A percentile compares a stretch with the other conserved stretches of the same genome.
Conservation (phyloP, 208 protist genomes). For the Kentomonas sorsogonicus region DNA sequence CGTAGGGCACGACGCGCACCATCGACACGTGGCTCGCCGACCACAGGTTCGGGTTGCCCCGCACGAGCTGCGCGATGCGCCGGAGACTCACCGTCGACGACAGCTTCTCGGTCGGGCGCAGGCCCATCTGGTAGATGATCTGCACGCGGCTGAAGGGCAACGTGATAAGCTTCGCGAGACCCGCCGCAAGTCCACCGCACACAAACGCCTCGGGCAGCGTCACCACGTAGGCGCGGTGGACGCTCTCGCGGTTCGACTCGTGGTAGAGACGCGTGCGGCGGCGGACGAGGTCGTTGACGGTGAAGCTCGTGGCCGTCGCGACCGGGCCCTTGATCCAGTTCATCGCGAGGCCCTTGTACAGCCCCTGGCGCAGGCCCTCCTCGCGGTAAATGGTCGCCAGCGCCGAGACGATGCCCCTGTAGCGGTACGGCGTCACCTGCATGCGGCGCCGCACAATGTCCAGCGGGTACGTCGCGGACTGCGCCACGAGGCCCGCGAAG, state of each 20-base stretch:
- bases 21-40: constrained; percentile 88
- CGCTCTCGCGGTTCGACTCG: constrained; percentile 36
- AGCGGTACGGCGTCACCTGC: constrained; percentile 82
- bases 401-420: constrained; percentile 59
- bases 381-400: constrained; percentile 61
- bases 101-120: constrained; percentile 25
- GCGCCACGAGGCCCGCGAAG: constrained; percentile 84
- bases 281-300: constrained; percentile 89
- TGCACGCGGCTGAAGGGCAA: constrained; percentile 91
- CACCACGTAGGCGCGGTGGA: constrained; percentile 38
- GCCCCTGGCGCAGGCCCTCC: constrained; percentile 68
- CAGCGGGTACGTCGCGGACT: constrained; percentile 92
- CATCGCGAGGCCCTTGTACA: constrained; percentile 90
- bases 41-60: constrained; percentile 76
- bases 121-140: constrained; percentile 91
- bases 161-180: constrained; percentile 85
- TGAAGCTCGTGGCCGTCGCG: constrained; percentile 85
- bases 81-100: constrained; percentile 23
- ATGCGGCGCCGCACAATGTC: constrained; percentile 92
- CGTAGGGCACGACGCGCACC: constrained; percentile 91
- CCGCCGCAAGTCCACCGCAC: constrained; percentile 89
- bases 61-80: constrained; percentile 44
- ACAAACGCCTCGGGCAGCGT: constrained; percentile 69
- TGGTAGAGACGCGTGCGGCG: constrained; percentile 65
- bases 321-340: constrained; percentile 94